Evolutionary conservation across 176 grass and related monocot species (phyloP).

Genomic region (Zoysia pacifica): DNA sequence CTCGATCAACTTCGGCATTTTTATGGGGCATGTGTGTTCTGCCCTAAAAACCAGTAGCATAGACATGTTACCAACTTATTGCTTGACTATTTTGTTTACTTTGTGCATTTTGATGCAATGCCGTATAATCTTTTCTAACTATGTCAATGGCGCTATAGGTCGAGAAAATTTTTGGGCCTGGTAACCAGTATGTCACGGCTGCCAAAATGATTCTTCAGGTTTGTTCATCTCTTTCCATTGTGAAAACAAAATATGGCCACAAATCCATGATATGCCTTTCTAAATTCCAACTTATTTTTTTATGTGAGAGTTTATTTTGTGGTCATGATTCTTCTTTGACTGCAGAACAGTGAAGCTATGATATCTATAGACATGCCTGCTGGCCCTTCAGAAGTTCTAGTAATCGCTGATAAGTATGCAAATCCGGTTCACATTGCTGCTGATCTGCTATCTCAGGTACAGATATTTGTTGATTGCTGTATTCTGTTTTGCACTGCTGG

Average conservation of each 20-base stretch:
- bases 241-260: neutral
- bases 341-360: constrained; percentile 99
- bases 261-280: neutral
- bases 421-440: constrained; percentile 91
- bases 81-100: neutral
- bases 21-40: too few species aligned
- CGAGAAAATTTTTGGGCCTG: constrained; percentile 96
- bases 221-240: constrained; percentile 20
- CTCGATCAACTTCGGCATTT: too few species aligned
- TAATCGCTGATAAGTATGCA: constrained; percentile 83
- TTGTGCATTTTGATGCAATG: neutral
- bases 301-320: neutral
- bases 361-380: constrained; percentile 97
- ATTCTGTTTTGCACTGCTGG: constrained; percentile 7
- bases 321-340: constrained; percentile 37
- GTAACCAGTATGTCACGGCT: constrained; percentile 98
- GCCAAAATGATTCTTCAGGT: constrained; percentile 99
- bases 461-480: neutral
- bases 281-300: constrained; percentile 20
- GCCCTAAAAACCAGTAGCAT: too few species aligned
- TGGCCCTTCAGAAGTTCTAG: constrained; percentile 92
- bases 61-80: neutral
- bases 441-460: constrained; percentile 94
- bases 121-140: neutral
- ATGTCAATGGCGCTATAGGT: constrained; percentile 39